A percentile compares a stretch with the other conserved stretches of the same genome.
phyloP scores from a whole-genome alignment of 2,329 filamentous ascomycete genomes.

The Magnaporthales sp. region DNA sequence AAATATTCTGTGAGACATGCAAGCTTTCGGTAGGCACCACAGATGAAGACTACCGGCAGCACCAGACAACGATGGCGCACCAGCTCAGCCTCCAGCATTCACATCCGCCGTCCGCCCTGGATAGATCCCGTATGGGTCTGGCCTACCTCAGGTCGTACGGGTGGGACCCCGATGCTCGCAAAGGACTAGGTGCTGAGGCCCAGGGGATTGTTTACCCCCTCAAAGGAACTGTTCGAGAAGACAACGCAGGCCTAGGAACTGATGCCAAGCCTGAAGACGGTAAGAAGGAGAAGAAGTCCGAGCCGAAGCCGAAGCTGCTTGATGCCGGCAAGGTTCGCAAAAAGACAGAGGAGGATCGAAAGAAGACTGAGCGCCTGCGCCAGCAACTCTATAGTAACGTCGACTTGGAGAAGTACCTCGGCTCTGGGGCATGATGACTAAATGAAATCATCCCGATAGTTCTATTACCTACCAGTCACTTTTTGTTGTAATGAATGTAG shows the following conservation, averaged over 20 bases:
- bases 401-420: constrained; percentile 69
- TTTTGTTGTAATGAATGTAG: neutral
- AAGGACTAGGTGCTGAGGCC: constrained; percentile 61
- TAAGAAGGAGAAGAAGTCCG: constrained; percentile 29
- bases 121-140: constrained; percentile 62
- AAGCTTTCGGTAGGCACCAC: constrained; percentile 39
- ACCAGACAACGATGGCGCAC: constrained; percentile 59
- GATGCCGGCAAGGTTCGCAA: constrained; percentile 64
- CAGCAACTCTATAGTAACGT: constrained; percentile 65
- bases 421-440: constrained; percentile 17
- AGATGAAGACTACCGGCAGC: constrained; percentile 20
- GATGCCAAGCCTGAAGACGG: constrained; percentile 34
- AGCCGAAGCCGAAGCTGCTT: constrained; percentile 32
- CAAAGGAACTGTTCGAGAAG: constrained; percentile 61
- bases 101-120: constrained; percentile 62
- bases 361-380: constrained; percentile 53
- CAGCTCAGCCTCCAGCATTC: constrained; percentile 62
- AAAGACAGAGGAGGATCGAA: constrained; percentile 52
- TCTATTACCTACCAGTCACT: neutral
- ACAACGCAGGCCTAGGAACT: constrained; percentile 60
- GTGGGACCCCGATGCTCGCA: constrained; percentile 65
- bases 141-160: constrained; percentile 57
- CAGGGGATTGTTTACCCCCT: constrained; percentile 71
- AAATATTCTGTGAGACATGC: constrained; percentile 46
- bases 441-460: neutral